Base-by-base conservation (phyloP, 352 stramenopile species). In the Pythium scleroteichum region DNA sequence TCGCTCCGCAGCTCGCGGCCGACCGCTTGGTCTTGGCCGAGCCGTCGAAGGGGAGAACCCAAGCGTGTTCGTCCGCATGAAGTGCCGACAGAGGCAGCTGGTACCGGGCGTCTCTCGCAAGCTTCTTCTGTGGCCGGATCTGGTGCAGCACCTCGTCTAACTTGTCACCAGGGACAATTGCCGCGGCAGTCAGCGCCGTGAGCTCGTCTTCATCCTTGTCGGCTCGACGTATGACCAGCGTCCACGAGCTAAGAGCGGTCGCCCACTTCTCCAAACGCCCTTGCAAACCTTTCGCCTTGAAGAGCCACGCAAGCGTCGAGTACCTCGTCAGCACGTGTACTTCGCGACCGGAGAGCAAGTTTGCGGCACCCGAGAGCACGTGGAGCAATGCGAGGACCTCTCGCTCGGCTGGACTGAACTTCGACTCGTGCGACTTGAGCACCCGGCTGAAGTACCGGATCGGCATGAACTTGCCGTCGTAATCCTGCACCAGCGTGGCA, bases 41-140 rank as follows among this genome's bases (percentile, higher is more conserved):
- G 4, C 64, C 64, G 24, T 72, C 58, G n/a, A 72, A 72, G 4
- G 44, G 62, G 2, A 58, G 2, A 14, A 64, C 48, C 55, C 48
- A 64, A 0, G 42, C 53, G 0, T 44, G 48, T n/a, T 56, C 0
- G n/a, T 47, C 55, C 6, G 27, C 14, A 5, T 20, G 3, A 0
- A 60, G 5, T 19, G 29, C 40, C 1, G 59, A 49, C 16, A 66
- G 16, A 4, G 59, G 27, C 1, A 57, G 41, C 24, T 23, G 40
- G 19, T 49, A 59, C 1, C 41, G 38, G 10, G 29, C 29, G 2
- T 17, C 12, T 14, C 27, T 35, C 1, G 2, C 23, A 2, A 19
- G 26, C 33, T 24, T 10, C 38, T 64, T 69, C 32, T 27, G 3
- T 20, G 62, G 62, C 17, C 35, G 24, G 10, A 69, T 53, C 4